These are phyloP conservation scores for Suillus fuscotomentosus DNA, from an alignment of 768 basidiomycete species.

Conservation along the genomic window DNA sequence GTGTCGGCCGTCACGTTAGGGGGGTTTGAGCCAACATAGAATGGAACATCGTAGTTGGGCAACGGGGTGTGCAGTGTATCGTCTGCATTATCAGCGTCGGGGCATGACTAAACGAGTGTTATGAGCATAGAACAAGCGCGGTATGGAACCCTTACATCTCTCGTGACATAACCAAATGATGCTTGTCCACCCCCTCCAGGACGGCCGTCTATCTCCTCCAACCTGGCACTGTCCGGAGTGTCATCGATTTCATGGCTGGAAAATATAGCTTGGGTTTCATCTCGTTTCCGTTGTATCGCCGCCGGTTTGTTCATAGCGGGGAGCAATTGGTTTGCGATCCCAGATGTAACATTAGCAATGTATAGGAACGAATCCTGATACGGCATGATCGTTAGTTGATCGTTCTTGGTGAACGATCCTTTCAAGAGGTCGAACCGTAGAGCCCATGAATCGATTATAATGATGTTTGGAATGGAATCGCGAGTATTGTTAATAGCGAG, in stretches of 20 bases:
- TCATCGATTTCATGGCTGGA: conserved; percentile 49
- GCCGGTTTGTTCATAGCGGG: conserved; percentile 48
- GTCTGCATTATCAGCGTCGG: conserved; percentile 61
- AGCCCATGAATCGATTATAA: conserved; percentile 62
- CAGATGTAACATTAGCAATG: conserved; percentile 51
- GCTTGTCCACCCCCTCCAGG: conserved; percentile 34
- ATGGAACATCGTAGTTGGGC: conserved; percentile 51
- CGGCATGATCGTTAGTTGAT: conserved; percentile 73
- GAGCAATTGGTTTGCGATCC: conserved; percentile 52
- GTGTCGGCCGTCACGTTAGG: conserved; percentile 50
- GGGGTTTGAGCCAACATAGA: conserved; percentile 56
- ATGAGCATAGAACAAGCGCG: not conserved
- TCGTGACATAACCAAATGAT: conserved; percentile 75
- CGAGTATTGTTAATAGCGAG: conserved; percentile 65
- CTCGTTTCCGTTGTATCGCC: conserved; percentile 31
- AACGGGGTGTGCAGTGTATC: conserved; percentile 65
- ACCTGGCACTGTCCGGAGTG: conserved; percentile 50
- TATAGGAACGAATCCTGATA: conserved; percentile 65
- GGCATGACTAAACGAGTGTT: conserved; percentile 48
- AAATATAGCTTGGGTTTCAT: conserved; percentile 19
- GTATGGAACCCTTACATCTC: conserved; percentile 45
- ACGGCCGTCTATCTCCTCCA: conserved; percentile 51
- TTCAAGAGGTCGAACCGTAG: conserved; percentile 65
- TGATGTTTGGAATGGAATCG: conserved; percentile 55
- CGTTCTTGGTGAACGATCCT: conserved; percentile 77